Conservation (phyloP, 306 rosid genomes). For the Vigna unguiculata region DNA sequence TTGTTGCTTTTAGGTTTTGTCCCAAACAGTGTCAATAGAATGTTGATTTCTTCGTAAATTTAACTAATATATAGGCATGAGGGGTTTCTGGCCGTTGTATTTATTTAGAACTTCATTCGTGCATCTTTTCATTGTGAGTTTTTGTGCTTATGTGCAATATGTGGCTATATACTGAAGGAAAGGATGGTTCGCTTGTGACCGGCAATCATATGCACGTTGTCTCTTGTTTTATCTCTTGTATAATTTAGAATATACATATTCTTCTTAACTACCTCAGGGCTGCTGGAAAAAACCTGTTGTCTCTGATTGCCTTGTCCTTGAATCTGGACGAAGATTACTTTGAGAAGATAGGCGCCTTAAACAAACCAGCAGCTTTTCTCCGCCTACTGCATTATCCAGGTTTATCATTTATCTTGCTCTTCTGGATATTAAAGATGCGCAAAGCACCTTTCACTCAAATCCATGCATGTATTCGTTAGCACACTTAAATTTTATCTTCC, state of each 20-base stretch:
- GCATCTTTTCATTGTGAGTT: slow-evolving; percentile 1
- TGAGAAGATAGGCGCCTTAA: slow-evolving; percentile 64
- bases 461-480: not conserved
- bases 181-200: not conserved
- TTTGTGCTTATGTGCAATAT: not conserved
- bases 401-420: slow-evolving; percentile 41
- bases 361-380: slow-evolving; percentile 59
- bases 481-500: slow-evolving; percentile 8
- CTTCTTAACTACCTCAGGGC: slow-evolving; percentile 50
- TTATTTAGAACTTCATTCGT: not conserved
- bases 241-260: slow-evolving; percentile 21
- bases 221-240: slow-evolving; percentile 33
- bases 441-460: not conserved
- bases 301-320: slow-evolving; percentile 76
- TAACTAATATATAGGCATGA: slow-evolving; percentile 5
- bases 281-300: slow-evolving; percentile 63
- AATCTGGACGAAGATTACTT: slow-evolving; percentile 71
- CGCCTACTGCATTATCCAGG: slow-evolving; percentile 92
- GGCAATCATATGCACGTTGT: not conserved
- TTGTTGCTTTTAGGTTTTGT: not conserved
- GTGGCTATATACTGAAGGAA: slow-evolving; percentile 8
- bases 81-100: slow-evolving; percentile 7
- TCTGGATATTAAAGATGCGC: not conserved
- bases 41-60: slow-evolving; percentile 18
- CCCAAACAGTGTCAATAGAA: not conserved